A percentile compares a stretch with the other conserved stretches of the same genome.
Evolutionary conservation across 371 early-diverging fungal species (phyloP).

Genomic region (Chytridiales sp.): DNA sequence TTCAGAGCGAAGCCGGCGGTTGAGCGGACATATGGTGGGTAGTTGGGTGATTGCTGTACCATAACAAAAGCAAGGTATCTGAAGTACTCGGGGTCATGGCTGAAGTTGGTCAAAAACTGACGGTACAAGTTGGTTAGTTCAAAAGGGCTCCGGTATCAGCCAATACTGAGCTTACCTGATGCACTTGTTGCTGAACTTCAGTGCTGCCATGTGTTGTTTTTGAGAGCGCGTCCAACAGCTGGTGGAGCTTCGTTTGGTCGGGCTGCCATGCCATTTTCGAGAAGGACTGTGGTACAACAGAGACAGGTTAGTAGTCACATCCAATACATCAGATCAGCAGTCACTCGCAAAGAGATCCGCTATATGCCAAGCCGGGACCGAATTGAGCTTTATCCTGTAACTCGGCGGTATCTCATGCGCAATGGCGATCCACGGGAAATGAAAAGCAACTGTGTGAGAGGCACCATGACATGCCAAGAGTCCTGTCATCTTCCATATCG

Average conservation of each 20-base stretch:
- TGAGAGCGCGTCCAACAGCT: slow-evolving; percentile 64
- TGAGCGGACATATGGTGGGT: slow-evolving; percentile 65
- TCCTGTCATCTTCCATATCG: too few species aligned
- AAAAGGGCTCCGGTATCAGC: too few species aligned
- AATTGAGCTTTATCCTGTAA: too few species aligned
- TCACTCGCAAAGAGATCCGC: neutral
- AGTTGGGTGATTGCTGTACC: slow-evolving; percentile 59
- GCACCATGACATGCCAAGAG: too few species aligned
- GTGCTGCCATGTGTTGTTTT: slow-evolving; percentile 60
- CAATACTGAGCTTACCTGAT: slow-evolving; percentile 21
- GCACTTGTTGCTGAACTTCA: slow-evolving; percentile 51
- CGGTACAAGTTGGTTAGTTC: neutral
- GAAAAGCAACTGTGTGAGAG: too few species aligned
- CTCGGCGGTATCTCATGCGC: too few species aligned
- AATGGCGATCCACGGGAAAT: too few species aligned
- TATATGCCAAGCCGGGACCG: too few species aligned
- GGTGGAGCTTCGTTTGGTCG: slow-evolving; percentile 60
- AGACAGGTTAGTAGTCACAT: too few species aligned
- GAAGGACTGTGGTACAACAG: too few species aligned
- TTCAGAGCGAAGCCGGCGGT: slow-evolving; percentile 89
- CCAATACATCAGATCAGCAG: neutral
- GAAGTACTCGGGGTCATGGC: slow-evolving; percentile 83
- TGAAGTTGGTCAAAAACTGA: slow-evolving; percentile 47
- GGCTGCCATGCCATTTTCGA: slow-evolving; percentile 32
- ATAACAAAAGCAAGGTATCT: slow-evolving; percentile 86